A percentile compares a stretch with the other conserved stretches of the same genome.
These are phyloP conservation scores for Plenodomus biglobosus DNA, from an alignment of 2,329 filamentous ascomycete species.

Conservation along the genomic window DNA sequence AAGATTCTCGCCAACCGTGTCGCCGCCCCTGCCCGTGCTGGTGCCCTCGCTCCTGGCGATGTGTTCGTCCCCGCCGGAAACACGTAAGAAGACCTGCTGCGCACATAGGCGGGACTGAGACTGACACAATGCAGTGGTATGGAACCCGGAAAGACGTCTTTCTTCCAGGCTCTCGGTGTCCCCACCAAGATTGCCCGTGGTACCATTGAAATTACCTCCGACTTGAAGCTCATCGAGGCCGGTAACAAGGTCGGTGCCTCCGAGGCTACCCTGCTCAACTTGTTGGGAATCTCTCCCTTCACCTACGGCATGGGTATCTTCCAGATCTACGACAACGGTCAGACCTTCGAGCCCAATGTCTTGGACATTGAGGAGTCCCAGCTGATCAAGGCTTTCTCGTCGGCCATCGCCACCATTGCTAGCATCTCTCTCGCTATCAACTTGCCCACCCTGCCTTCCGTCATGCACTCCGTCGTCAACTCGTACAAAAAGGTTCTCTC, in stretches of 20 bases:
- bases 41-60: conserved; percentile 90
- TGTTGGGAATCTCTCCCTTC: conserved; percentile 91
- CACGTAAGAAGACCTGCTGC: conserved; percentile 56
- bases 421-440: conserved; percentile 86
- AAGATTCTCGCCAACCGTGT: conserved; percentile 97
- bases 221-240: conserved; percentile 96
- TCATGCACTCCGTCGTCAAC: conserved; percentile 97
- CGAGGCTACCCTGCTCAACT: conserved; percentile 98
- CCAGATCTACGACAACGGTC: conserved; percentile 97
- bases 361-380: conserved; percentile 95
- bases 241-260: conserved; percentile 95
- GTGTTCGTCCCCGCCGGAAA: conserved; percentile 97
- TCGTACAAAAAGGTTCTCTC: conserved; percentile 95
- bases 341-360: conserved; percentile 82
- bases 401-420: conserved; percentile 83
- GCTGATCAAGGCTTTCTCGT: conserved; percentile 79
- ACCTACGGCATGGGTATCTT: conserved; percentile 90
- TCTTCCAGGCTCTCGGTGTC: conserved; percentile 99
- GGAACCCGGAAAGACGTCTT: conserved; percentile 99
- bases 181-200: conserved; percentile 99
- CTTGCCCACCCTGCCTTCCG: conserved; percentile 94
- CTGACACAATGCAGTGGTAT: conserved; percentile 64
- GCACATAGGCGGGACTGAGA: conserved; percentile 1
- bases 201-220: conserved; percentile 99
- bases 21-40: conserved; percentile 94